Conservation (phyloP, 2,329 filamentous ascomycete genomes). For the Aquanectria penicillioides region DNA sequence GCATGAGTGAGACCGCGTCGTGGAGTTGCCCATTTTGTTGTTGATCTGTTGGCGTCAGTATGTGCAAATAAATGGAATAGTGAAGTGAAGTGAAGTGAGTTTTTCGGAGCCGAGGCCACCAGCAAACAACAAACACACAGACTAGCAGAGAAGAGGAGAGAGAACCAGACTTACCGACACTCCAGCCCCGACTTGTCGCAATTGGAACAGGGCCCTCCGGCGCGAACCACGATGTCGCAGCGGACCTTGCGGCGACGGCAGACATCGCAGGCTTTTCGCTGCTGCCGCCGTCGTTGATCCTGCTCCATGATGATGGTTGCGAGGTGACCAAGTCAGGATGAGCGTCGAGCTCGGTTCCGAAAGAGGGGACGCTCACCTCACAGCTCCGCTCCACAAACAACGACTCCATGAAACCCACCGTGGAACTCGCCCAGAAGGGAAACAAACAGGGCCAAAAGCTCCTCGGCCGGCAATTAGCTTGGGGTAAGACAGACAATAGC, state of each 20-base stretch:
- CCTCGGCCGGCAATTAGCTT: neutral
- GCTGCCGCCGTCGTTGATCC: conserved; percentile 41
- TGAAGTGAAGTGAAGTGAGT: neutral
- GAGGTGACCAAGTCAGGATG: neutral
- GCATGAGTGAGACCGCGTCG: conserved; percentile 21
- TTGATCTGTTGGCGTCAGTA: conserved; percentile 29
- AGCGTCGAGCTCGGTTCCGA: conserved; percentile 4
- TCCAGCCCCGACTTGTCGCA: conserved; percentile 39
- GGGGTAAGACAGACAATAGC: neutral
- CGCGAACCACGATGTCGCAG: conserved; percentile 34
- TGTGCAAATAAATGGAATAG: neutral
- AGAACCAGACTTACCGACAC: conserved; percentile 38
- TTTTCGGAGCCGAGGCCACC: conserved; percentile 25
- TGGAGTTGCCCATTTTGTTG: conserved; percentile 35
- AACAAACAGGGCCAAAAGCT: neutral
- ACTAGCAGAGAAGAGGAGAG: too few relatives aligned
- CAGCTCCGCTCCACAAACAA: too few relatives aligned
- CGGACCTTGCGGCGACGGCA: conserved; percentile 39
- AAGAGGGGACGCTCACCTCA: neutral
- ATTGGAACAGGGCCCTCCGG: conserved; percentile 32
- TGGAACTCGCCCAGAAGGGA: too few relatives aligned
- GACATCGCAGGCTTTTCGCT: conserved; percentile 40
- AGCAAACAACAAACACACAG: too few relatives aligned
- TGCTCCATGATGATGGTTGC: conserved; percentile 3
- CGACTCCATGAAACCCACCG: too few relatives aligned